phyloP scores from a whole-genome alignment of 108 stramenopile species.

The Nitzschia sp. region DNA sequence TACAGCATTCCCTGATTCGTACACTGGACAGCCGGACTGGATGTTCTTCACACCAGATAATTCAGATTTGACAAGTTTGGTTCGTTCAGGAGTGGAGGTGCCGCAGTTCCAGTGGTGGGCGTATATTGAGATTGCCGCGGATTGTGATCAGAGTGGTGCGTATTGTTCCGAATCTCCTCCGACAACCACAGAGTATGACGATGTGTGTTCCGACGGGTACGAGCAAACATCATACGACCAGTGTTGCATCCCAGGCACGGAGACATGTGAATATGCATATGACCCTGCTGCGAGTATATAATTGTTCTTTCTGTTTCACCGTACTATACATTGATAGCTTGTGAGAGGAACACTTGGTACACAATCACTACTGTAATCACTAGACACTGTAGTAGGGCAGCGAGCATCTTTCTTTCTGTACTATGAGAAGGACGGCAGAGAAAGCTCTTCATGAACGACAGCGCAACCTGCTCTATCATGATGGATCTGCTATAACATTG shows the following conservation, averaged over 20 bases:
- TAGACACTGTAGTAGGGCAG: too few relatives aligned
- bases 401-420: too few relatives aligned
- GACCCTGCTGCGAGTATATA: neutral
- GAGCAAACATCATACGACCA: conserved; percentile 3
- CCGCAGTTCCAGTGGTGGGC: neutral
- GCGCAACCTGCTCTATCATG: too few relatives aligned
- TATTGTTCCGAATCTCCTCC: neutral
- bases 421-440: too few relatives aligned
- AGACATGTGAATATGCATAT: neutral
- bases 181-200: neutral
- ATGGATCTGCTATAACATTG: too few relatives aligned
- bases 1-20: neutral
- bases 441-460: too few relatives aligned
- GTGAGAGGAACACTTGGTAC: too few relatives aligned
- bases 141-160: neutral
- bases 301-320: too few relatives aligned
- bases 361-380: too few relatives aligned
- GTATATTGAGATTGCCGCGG: neutral
- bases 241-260: neutral
- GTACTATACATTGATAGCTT: too few relatives aligned
- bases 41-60: neutral
- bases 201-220: neutral
- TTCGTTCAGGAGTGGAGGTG: neutral
- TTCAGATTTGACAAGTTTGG: neutral
- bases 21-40: neutral